phyloP scores from a whole-genome alignment of 2,329 filamentous ascomycete species.

The Botrytis fabae region DNA sequence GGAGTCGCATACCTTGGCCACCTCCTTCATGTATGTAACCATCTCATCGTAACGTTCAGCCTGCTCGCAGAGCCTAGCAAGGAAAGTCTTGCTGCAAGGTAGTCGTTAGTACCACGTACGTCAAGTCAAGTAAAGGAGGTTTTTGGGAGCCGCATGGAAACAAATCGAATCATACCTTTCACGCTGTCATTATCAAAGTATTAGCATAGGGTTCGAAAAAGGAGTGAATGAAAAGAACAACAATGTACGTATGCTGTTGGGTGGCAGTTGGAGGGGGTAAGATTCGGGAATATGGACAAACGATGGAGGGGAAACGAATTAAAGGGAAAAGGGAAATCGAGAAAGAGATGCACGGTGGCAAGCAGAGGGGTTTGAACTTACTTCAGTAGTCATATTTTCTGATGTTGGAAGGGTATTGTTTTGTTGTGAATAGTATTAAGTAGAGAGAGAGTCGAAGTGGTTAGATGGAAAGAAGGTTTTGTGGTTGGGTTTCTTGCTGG shows the following conservation, averaged over 20 bases:
- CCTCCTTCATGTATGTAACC: slow-evolving; percentile 99
- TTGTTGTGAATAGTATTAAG: slow-evolving; percentile 21
- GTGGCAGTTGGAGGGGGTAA: slow-evolving; percentile 28
- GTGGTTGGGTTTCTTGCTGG: slow-evolving; percentile 2
- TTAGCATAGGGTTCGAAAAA: slow-evolving; percentile 31
- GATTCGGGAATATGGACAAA: slow-evolving; percentile 6
- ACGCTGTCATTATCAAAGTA: slow-evolving; percentile 35
- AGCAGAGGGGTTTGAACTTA: slow-evolving; percentile 35
- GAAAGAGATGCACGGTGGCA: slow-evolving; percentile 3
- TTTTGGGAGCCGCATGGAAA: slow-evolving; percentile 22
- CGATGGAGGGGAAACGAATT: slow-evolving; percentile 22
- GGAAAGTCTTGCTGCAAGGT: slow-evolving; percentile 88
- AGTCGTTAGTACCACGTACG: slow-evolving; percentile 32
- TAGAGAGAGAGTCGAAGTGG: slow-evolving; percentile 25
- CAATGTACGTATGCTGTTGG: slow-evolving; percentile 24
- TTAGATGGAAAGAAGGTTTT: slow-evolving; percentile 11
- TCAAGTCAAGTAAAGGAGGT: slow-evolving; percentile 19
- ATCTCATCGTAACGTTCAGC: slow-evolving; percentile 99
- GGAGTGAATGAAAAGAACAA: slow-evolving; percentile 20
- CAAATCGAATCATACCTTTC: slow-evolving; percentile 38
- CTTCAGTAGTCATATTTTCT: slow-evolving; percentile 42
- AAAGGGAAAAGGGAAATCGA: slow-evolving; percentile 15
- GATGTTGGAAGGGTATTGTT: slow-evolving; percentile 10
- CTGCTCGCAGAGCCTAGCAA: slow-evolving; percentile 99
- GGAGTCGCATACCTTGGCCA: slow-evolving; percentile 71